These are phyloP conservation scores for Backusella tarrabulga DNA, from an alignment of 192 early-diverging fungal genomes.

Conservation along the genomic window DNA sequence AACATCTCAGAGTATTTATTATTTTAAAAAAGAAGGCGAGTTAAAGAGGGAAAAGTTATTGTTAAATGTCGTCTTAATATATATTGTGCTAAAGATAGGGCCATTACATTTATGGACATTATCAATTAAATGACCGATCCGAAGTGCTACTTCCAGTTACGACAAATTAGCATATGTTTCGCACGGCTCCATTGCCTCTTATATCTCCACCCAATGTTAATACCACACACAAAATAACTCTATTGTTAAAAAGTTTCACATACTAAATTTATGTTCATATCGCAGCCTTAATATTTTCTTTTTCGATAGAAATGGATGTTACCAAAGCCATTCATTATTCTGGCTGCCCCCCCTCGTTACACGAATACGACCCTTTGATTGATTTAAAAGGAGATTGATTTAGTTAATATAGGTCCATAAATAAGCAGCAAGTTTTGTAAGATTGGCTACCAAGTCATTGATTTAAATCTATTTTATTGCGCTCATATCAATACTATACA, in stretches of 20 bases:
- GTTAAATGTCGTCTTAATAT: neutral
- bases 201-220: neutral
- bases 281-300: too few species aligned
- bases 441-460: too few species aligned
- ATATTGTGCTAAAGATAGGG: neutral
- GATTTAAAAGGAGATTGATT: too few species aligned
- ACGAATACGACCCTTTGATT: too few species aligned
- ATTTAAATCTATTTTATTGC: too few species aligned
- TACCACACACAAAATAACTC: neutral
- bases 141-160: neutral
- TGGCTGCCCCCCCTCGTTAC: too few species aligned
- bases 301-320: neutral
- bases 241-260: neutral
- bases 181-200: neutral
- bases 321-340: neutral
- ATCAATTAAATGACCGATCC: slow-evolving; percentile 11
- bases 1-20: neutral
- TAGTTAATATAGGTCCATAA: too few species aligned
- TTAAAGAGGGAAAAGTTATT: neutral
- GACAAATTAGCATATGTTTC: neutral
- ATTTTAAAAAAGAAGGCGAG: neutral
- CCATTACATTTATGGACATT: neutral
- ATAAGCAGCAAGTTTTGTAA: too few species aligned
- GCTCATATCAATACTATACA: too few species aligned
- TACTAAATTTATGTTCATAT: neutral